These are phyloP conservation scores for Musa itinerans DNA, from an alignment of 176 grass and related monocot genomes.

Conservation along the genomic window DNA sequence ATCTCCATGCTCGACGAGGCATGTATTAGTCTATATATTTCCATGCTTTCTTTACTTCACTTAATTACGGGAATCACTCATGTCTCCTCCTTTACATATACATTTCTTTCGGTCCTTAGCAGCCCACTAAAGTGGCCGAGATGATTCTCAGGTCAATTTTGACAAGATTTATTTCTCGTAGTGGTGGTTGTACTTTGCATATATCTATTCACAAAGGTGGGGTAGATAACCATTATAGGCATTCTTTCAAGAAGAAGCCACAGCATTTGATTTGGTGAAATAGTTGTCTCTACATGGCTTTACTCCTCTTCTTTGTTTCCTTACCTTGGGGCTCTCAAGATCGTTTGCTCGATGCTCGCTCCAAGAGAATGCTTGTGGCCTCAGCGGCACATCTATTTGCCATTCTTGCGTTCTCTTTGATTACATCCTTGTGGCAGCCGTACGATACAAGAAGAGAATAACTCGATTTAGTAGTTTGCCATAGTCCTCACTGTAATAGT, in stretches of 20 bases:
- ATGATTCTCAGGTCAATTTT: background rate
- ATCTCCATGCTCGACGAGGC: slow-evolving; percentile 99
- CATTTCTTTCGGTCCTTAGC: background rate
- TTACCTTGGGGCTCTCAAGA: background rate
- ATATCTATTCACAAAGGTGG: slow-evolving; percentile 11
- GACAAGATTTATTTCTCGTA: background rate
- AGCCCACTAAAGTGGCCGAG: background rate
- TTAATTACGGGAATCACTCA: too few relatives aligned
- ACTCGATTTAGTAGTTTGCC: too few relatives aligned
- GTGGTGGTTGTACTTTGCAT: slow-evolving; percentile 9
- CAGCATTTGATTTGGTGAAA: background rate
- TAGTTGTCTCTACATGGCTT: too few relatives aligned
- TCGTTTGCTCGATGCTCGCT: background rate
- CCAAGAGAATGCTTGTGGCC: too few relatives aligned
- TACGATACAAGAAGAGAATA: too few relatives aligned
- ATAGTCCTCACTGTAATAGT: background rate
- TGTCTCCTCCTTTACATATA: background rate
- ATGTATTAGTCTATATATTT: slow-evolving; percentile 27
- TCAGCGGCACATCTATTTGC: too few relatives aligned
- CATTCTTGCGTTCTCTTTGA: too few relatives aligned
- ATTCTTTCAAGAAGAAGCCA: slow-evolving; percentile 5
- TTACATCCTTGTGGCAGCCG: too few relatives aligned
- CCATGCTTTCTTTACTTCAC: too few relatives aligned
- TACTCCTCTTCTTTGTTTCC: background rate
- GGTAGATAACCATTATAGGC: slow-evolving; percentile 5